Percentiles rank a stretch among this genome's conserved stretches.
Evolutionary conservation across 176 grass and related monocot genomes (phyloP).

Genomic region (Juncus effusus): DNA sequence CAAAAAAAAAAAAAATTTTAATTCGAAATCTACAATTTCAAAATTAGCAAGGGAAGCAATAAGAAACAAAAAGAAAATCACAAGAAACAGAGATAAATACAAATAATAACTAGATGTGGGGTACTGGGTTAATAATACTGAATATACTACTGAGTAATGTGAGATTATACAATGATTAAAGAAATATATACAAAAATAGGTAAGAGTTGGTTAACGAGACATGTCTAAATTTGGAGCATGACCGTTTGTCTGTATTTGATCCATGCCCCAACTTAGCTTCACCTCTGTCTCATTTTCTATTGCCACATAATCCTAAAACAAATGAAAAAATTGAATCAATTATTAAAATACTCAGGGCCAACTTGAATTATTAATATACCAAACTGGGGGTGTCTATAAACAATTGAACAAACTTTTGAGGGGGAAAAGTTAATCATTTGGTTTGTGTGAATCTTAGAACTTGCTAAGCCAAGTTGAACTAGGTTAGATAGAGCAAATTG

Average conservation of each 20-base stretch:
- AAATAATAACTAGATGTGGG: too few species aligned
- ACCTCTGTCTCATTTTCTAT: constrained; percentile 23
- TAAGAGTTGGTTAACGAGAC: constrained; percentile 24
- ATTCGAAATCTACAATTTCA: too few species aligned
- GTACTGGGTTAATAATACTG: not conserved
- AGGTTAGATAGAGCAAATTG: constrained; percentile 15
- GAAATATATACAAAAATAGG: constrained; percentile 24
- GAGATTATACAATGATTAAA: constrained; percentile 29
- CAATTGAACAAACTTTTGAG: too few species aligned
- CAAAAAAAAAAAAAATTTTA: too few species aligned
- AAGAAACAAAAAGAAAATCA: too few species aligned
- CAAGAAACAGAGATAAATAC: too few species aligned
- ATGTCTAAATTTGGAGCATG: constrained; percentile 21
- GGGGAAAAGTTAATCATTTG: too few species aligned
- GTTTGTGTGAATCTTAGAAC: not conserved
- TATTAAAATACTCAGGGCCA: not conserved
- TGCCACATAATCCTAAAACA: constrained; percentile 17
- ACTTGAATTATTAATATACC: too few species aligned
- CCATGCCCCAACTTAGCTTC: constrained; percentile 28
- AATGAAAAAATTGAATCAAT: not conserved
- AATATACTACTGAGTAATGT: constrained; percentile 18
- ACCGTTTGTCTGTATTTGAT: constrained; percentile 17
- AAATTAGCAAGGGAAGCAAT: too few species aligned
- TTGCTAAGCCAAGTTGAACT: constrained; percentile 5
- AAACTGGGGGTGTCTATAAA: too few species aligned